Percentiles rank a stretch among this genome's conserved stretches.
Conservation (phyloP, 2,329 filamentous ascomycete genomes). For the Neocucurbitaria cava region DNA sequence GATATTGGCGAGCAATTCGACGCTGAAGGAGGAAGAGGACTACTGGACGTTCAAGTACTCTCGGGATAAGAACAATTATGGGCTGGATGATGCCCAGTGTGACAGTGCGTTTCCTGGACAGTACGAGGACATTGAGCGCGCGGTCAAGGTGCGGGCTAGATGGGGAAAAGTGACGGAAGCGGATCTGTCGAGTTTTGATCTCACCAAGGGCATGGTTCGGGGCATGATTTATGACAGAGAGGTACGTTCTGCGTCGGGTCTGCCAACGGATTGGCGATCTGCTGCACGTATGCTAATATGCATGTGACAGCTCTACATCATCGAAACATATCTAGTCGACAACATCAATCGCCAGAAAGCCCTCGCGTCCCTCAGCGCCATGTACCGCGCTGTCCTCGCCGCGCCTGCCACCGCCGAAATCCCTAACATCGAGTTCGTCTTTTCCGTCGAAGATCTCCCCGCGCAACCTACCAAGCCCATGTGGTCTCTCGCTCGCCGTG, state of each 20-base stretch:
- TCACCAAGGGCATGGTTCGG: conserved; percentile 44
- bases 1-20: conserved; percentile 22
- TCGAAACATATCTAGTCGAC: conserved; percentile 43
- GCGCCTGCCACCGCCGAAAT: conserved; percentile 28
- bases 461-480: conserved; percentile 37
- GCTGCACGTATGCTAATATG: conserved; percentile 5
- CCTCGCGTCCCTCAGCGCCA: conserved; percentile 33
- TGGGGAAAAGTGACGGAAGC: conserved; percentile 35
- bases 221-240: conserved; percentile 40
- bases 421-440: conserved; percentile 44
- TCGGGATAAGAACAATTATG: conserved; percentile 40
- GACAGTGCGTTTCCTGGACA: conserved; percentile 39
- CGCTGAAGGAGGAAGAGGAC: conserved; percentile 21
- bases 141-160: conserved; percentile 28
- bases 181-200: conserved; percentile 35
- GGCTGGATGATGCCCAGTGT: conserved; percentile 40
- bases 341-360: conserved; percentile 45
- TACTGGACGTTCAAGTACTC: conserved; percentile 39
- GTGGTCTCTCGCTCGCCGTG: conserved; percentile 42
- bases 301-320: conserved; percentile 35
- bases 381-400: conserved; percentile 40
- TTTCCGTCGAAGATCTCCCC: conserved; percentile 44
- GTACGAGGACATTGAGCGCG: conserved; percentile 40
- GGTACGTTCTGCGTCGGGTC: conserved; percentile 21
- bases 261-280: not conserved